phyloP scores from a whole-genome alignment of 1,284 basidiomycete genomes.

The Cerioporus squamosus region DNA sequence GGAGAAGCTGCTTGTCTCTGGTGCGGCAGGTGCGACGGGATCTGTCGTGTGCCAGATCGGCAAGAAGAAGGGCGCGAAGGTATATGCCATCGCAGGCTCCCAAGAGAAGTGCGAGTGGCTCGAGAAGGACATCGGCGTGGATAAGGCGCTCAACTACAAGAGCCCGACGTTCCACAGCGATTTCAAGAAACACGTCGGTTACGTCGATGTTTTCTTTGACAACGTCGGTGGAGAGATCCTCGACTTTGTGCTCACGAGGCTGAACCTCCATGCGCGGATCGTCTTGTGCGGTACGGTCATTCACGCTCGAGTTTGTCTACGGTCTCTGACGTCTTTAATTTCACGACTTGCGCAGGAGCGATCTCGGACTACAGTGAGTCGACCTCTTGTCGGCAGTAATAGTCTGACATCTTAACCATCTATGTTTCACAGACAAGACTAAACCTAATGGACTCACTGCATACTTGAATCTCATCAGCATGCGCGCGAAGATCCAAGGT shows the following conservation, averaged over 20 bases:
- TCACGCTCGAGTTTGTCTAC: background rate
- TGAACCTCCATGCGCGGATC: constrained; percentile 81
- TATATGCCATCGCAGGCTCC: constrained; percentile 84
- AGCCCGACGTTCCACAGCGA: constrained; percentile 70
- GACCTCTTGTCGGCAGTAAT: background rate
- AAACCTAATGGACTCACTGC: constrained; percentile 63
- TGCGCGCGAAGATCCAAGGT: constrained; percentile 80
- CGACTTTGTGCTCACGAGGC: constrained; percentile 71
- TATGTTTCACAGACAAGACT: constrained; percentile 43
- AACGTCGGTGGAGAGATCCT: constrained; percentile 89
- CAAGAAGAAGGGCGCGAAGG: constrained; percentile 74
- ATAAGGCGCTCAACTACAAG: constrained; percentile 90
- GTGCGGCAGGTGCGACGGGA: constrained; percentile 89
- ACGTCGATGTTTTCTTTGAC: constrained; percentile 84
- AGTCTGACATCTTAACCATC: background rate
- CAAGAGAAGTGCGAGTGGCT: constrained; percentile 86
- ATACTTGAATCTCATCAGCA: constrained; percentile 72
- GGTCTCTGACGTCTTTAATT: background rate
- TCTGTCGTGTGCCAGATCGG: constrained; percentile 79
- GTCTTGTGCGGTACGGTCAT: constrained; percentile 67
- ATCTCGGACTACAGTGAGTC: constrained; percentile 79
- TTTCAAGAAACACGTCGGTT: constrained; percentile 63
- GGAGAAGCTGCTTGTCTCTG: constrained; percentile 85
- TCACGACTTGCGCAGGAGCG: constrained; percentile 53
- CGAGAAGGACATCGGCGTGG: constrained; percentile 79